Evolutionary conservation across 2,329 filamentous ascomycete species (phyloP).

Genomic region (Aspergillus unguis): DNA sequence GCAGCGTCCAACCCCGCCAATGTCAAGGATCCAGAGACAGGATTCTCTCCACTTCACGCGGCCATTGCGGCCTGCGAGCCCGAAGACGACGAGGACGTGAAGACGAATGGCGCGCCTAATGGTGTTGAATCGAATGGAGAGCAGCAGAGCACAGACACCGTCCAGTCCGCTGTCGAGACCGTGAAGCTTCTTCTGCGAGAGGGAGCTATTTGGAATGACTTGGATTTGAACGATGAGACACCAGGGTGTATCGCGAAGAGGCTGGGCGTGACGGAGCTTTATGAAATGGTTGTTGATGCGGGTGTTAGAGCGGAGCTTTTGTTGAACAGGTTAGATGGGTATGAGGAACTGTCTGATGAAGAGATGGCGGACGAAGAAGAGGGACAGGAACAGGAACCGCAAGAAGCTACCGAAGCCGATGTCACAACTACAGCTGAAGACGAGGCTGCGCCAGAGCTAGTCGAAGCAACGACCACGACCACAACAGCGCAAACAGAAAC

Average conservation of each 20-base stretch:
- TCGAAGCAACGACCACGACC: conserved; percentile 18
- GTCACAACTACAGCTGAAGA: conserved; percentile 28
- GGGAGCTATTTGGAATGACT: conserved; percentile 96
- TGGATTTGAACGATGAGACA: conserved; percentile 82
- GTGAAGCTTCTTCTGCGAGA: conserved; percentile 75
- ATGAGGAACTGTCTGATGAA: conserved; percentile 62
- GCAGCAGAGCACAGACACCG: conserved; percentile 17
- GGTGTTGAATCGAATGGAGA: conserved; percentile 14
- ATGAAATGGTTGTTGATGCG: conserved; percentile 80
- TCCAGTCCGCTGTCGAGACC: conserved; percentile 64
- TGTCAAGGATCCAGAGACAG: conserved; percentile 78
- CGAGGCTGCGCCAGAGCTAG: conserved; percentile 23
- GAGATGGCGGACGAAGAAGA: conserved; percentile 40
- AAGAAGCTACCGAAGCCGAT: conserved; percentile 7
- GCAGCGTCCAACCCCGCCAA: conserved; percentile 57
- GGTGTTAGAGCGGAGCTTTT: conserved; percentile 88
- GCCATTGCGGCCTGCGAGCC: conserved; percentile 72
- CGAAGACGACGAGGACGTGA: conserved; percentile 28
- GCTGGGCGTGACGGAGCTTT: conserved; percentile 67
- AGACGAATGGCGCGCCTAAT: conserved; percentile 24
- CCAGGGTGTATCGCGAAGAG: conserved; percentile 78
- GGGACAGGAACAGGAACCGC: conserved; percentile 16
- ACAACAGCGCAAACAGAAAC: conserved; percentile 11
- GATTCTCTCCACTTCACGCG: conserved; percentile 83
- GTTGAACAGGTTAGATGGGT: conserved; percentile 76